These are phyloP conservation scores for Diaporthe vexans DNA, from an alignment of 2,329 filamentous ascomycete genomes.

Conservation along the genomic window DNA sequence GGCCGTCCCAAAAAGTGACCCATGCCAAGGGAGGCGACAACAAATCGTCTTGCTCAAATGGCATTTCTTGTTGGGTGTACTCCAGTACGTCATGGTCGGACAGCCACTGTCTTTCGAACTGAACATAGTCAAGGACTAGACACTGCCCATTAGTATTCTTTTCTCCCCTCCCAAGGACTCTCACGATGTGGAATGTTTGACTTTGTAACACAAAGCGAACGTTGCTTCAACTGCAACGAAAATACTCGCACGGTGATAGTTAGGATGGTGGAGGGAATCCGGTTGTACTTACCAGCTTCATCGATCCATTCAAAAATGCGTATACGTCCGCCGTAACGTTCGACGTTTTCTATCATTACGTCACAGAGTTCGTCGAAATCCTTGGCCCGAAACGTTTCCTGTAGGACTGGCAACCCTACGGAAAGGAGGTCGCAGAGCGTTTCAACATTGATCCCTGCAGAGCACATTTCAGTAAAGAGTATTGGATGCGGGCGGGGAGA, in stretches of 20 bases:
- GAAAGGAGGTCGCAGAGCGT: neutral
- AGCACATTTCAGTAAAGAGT: neutral
- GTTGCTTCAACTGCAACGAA: neutral
- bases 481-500: neutral
- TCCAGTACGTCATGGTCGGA: neutral
- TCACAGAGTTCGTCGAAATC: neutral
- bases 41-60: neutral
- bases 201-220: neutral
- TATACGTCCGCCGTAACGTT: too few species aligned
- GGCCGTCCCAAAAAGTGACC: slow-evolving; percentile 4
- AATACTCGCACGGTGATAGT: neutral
- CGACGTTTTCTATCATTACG: neutral
- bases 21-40: slow-evolving; percentile 1
- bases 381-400: neutral
- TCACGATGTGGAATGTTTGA: neutral
- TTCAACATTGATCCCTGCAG: neutral
- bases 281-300: slow-evolving; percentile 1
- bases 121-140: neutral
- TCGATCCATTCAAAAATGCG: neutral
- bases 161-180: too few species aligned
- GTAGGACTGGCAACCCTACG: neutral
- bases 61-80: neutral
- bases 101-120: neutral
- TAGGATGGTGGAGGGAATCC: neutral
- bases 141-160: neutral